Percentiles rank a stretch among this genome's conserved stretches.
Evolutionary conservation across 1,284 basidiomycete genomes (phyloP).

Genomic region (Pyrrhoderma noxium): DNA sequence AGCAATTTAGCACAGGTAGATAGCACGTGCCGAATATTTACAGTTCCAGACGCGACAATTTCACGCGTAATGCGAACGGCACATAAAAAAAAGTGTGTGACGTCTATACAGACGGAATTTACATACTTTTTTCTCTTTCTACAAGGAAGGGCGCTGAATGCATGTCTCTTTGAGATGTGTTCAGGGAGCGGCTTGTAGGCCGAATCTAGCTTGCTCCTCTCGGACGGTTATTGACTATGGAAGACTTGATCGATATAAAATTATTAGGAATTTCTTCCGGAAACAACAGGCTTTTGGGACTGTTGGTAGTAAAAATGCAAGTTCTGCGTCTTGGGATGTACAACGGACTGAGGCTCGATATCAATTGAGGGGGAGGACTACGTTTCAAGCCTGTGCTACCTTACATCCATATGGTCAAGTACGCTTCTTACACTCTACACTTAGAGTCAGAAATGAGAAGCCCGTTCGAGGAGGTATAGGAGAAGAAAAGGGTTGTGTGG

Average conservation of each 20-base stretch:
- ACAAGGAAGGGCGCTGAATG: not conserved
- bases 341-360: too few species aligned
- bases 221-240: conserved; percentile 19
- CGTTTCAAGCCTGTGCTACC: too few species aligned
- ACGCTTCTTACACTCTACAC: not conserved
- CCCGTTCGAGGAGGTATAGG: not conserved
- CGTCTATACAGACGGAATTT: too few species aligned
- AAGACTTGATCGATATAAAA: conserved; percentile 40
- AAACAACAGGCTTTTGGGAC: not conserved
- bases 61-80: too few species aligned
- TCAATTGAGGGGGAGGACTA: too few species aligned
- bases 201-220: not conserved
- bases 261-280: conserved; percentile 45
- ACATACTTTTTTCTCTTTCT: not conserved
- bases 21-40: too few species aligned
- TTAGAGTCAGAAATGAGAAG: not conserved
- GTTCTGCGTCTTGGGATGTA: too few species aligned
- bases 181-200: not conserved
- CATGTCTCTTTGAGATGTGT: conserved; percentile 2
- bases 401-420: too few species aligned
- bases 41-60: too few species aligned
- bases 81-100: not conserved
- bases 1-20: too few species aligned
- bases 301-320: too few species aligned
- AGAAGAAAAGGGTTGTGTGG: not conserved